Evolutionary conservation across 768 basidiomycete species (phyloP).

Genomic region (Suillus americanus): DNA sequence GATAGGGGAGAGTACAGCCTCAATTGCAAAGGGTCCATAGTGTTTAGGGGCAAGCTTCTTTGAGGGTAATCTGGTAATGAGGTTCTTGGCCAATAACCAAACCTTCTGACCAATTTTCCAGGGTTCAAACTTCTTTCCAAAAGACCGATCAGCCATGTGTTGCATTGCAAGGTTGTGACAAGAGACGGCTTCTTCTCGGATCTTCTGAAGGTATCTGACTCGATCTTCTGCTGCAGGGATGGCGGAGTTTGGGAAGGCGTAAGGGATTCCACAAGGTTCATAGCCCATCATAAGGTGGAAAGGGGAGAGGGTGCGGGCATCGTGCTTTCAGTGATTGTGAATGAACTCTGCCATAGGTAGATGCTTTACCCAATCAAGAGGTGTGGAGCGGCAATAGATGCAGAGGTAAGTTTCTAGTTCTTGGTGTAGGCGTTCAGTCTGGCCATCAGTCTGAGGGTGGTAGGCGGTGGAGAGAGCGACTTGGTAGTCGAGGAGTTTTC

Average conservation of each 20-base stretch:
- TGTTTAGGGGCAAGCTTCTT: no score
- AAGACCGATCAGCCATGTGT: no score
- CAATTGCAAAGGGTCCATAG: not conserved
- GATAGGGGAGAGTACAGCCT: not conserved
- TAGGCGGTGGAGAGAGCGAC: slow-evolving; percentile 35
- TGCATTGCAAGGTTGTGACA: not conserved
- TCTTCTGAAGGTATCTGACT: no score
- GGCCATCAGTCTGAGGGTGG: slow-evolving; percentile 28
- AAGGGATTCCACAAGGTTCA: not conserved
- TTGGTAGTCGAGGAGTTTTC: slow-evolving; percentile 17
- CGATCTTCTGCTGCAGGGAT: no score
- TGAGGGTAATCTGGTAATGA: no score
- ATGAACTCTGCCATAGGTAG: slow-evolving; percentile 21
- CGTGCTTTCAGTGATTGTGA: not conserved
- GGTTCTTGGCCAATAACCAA: no score
- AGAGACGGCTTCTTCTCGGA: not conserved
- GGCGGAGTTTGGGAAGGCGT: rapidly evolving
- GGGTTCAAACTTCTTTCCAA: no score
- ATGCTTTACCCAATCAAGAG: slow-evolving; percentile 1
- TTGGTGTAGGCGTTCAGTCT: slow-evolving; percentile 23
- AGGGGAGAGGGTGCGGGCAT: not conserved
- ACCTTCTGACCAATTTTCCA: no score
- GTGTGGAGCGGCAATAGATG: not conserved
- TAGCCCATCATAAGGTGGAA: slow-evolving; percentile 7
- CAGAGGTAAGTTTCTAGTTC: not conserved